Evolutionary conservation across 768 basidiomycete genomes (phyloP).

Genomic region (Pholiota molesta): DNA sequence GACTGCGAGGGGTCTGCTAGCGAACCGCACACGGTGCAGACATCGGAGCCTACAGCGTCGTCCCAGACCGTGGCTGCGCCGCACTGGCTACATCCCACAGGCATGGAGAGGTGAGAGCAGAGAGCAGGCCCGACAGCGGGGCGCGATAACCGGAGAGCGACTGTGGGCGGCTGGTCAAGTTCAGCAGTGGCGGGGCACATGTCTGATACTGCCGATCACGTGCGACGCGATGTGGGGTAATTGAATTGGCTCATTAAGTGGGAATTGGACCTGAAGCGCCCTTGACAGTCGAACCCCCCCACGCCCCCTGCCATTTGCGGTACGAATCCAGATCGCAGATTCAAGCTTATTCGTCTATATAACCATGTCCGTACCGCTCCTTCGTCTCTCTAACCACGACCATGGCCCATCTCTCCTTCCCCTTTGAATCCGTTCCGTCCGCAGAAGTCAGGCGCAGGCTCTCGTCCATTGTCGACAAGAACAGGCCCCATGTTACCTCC

Average conservation of each 20-base stretch:
- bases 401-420: constrained; percentile 53
- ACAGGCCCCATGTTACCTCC: constrained; percentile 55
- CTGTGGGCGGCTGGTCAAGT: neutral
- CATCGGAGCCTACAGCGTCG: constrained; percentile 58
- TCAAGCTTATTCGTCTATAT: constrained; percentile 28
- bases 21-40: constrained; percentile 76
- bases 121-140: constrained; percentile 9
- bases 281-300: neutral
- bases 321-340: constrained; percentile 6
- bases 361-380: constrained; percentile 21
- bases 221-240: neutral
- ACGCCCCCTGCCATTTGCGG: constrained; percentile 26
- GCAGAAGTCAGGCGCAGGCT: constrained; percentile 68
- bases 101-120: constrained; percentile 29
- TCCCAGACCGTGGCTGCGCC: constrained; percentile 54
- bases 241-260: constrained; percentile 13
- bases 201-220: neutral
- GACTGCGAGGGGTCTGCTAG: constrained; percentile 65
- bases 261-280: constrained; percentile 8
- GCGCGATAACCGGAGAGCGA: constrained; percentile 3
- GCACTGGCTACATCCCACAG: constrained; percentile 54
- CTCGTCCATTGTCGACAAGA: constrained; percentile 52
- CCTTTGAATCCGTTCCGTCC: constrained; percentile 69
- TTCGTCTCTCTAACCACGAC: constrained; percentile 31
- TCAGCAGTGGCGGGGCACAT: neutral